Conservation (phyloP, 2,329 filamentous ascomycete species). For the Cryphonectria parasitica region DNA sequence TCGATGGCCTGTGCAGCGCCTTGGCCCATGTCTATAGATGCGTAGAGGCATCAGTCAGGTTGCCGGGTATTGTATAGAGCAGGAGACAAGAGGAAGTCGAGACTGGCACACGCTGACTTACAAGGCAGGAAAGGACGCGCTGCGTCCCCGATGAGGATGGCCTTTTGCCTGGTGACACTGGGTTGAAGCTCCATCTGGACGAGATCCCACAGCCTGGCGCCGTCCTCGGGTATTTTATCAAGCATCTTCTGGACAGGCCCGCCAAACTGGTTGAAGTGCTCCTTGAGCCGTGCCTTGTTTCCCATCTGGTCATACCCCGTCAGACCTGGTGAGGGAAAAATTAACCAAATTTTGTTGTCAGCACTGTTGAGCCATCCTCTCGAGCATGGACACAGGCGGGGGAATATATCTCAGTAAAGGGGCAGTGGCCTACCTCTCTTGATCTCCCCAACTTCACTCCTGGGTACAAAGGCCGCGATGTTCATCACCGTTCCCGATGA, state of each 20-base stretch:
- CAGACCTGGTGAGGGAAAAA: slow-evolving; percentile 5
- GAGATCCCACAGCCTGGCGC: slow-evolving; percentile 24
- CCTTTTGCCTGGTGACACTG: slow-evolving; percentile 31
- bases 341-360: not conserved
- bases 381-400: not conserved
- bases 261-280: slow-evolving; percentile 15
- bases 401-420: too few relatives aligned
- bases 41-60: not conserved
- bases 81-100: not conserved
- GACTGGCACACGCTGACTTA: slow-evolving; percentile 14
- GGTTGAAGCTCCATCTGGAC: slow-evolving; percentile 28
- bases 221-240: slow-evolving; percentile 19
- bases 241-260: slow-evolving; percentile 16
- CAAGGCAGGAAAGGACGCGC: slow-evolving; percentile 35
- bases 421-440: slow-evolving; percentile 13
- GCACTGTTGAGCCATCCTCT: not conserved
- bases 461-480: slow-evolving; percentile 16
- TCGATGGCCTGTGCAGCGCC: slow-evolving; percentile 29
- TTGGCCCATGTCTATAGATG: slow-evolving; percentile 24
- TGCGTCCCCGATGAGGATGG: slow-evolving; percentile 34
- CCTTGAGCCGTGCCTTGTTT: slow-evolving; percentile 22
- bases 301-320: slow-evolving; percentile 26
- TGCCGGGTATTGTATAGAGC: not conserved
- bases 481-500: slow-evolving; percentile 21
- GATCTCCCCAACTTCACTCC: slow-evolving; percentile 25